Evolutionary conservation across 768 basidiomycete genomes (phyloP).

Genomic region (Rossbeevera mucosa): DNA sequence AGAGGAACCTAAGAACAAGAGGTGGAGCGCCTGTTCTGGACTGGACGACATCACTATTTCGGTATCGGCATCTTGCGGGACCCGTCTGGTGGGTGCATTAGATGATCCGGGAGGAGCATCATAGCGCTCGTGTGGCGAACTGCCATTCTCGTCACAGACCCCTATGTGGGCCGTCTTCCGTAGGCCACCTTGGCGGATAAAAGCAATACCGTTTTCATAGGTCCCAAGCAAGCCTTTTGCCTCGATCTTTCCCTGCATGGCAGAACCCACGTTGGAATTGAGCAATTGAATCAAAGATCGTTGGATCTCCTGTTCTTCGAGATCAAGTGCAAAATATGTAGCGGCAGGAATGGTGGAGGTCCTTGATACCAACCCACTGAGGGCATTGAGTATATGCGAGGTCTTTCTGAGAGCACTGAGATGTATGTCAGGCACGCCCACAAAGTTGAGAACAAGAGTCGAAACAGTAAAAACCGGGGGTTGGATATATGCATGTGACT

Average conservation of each 20-base stretch:
- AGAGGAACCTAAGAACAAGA: slow-evolving; percentile 89
- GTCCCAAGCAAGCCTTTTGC: slow-evolving; percentile 88
- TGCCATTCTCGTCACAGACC: background rate
- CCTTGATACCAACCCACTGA: slow-evolving; percentile 51
- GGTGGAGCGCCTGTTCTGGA: slow-evolving; percentile 61
- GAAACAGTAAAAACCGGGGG: too few species aligned
- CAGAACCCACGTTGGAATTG: slow-evolving; percentile 54
- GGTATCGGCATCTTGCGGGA: slow-evolving; percentile 2
- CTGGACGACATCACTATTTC: slow-evolving; percentile 37
- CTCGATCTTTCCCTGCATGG: slow-evolving; percentile 66
- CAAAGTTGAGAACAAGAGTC: background rate
- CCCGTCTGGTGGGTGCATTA: slow-evolving; percentile 19
- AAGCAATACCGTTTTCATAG: slow-evolving; percentile 84
- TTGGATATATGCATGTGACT: background rate
- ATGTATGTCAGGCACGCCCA: slow-evolving; percentile 8
- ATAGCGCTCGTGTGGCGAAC: slow-evolving; percentile 8
- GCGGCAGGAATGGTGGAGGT: slow-evolving; percentile 43
- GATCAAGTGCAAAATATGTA: slow-evolving; percentile 89
- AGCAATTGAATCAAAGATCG: slow-evolving; percentile 71
- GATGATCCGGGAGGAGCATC: slow-evolving; percentile 41
- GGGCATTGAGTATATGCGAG: slow-evolving; percentile 70
- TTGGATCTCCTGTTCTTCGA: slow-evolving; percentile 81
- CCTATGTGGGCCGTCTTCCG: slow-evolving; percentile 5
- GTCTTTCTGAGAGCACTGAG: slow-evolving; percentile 83
- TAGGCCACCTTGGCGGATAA: slow-evolving; percentile 48